Evolutionary conservation across 352 stramenopile genomes (phyloP), one percentile per base, ranked within the genome.

Genomic region (Globisporangium emineosum): DNA sequence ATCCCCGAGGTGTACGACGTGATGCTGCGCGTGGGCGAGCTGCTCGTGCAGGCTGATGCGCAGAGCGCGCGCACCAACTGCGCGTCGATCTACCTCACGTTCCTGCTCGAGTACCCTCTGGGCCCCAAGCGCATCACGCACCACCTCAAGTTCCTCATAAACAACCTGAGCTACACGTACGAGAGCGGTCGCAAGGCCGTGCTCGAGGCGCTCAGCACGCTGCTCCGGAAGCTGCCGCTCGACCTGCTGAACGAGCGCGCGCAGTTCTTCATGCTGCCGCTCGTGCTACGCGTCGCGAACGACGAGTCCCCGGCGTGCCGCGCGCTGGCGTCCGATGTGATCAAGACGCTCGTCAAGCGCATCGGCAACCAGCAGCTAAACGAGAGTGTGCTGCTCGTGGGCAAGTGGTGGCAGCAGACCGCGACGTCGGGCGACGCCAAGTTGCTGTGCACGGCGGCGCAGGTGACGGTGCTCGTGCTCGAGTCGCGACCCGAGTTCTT

Each of bases 1-100:
- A 96, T 98, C 52, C 79, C 94, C 50, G 95, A 98, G 69, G 88
- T 98, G 61, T 99, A 98, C 73, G 96, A 99, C 69, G 79, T 98
- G 15, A 98, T 98, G 80, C 85, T 98, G 51, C 89, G 87, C 55
- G 84, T 98, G 25, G 88, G 97, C 7, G 91, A 98, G 75, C 80
- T 98, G 55, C 79, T 97, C 23, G 94, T 98, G 52, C 91, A 97
- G 64, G 98, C 89, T 66, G 89, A 98, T 49, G 91, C 94, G 17
- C 74, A 85, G 54, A 89, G 83, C 25, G 85, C 97, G 27, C 89
- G 96, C 32, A 52, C 85, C 35, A 88, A 89, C 71, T 97, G 81
- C 66, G 81, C 74, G 25, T 77, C 71, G 0, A 93, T 97, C 69
- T 95, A 89, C 59, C 80, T 91, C 65, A 88, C 77, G 8, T 99